Base-by-base conservation (phyloP, 148 eudicot genomes). In the Chenopodium album region DNA sequence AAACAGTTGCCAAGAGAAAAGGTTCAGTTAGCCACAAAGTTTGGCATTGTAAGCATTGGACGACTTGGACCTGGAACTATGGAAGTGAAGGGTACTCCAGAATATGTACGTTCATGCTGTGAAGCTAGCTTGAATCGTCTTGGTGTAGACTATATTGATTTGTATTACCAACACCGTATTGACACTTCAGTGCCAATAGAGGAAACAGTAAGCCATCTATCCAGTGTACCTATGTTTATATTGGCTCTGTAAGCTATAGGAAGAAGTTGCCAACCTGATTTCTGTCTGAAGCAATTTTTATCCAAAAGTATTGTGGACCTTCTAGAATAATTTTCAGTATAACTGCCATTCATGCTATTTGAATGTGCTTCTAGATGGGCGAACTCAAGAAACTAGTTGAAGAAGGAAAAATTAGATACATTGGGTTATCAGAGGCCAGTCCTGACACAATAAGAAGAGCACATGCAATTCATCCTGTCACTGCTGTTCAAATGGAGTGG, bases 1-100 rank as follows among this genome's bases (percentile, higher is more conserved):
- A 91, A 89, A 86, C 90, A 89, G 56, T 73, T 94, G 80, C 97
- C 97, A 20, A 83, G 97, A 73, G 94, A 91, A 65, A 89, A 91
- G 82, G 87, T 94, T 73, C 92, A 94, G 64, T 47, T 94, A 74
- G 94, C 98, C 47, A 92, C 98, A 60, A 94, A 94, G 85, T 94
- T 90, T 76, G 98, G 98, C 46, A 69, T 94, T 46, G 78, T 75
- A 5, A 31, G 78, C 67, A 3, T 89, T 11, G 91, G 77, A 29
- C 41, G 78, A 65, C 4, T 89, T 11, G 91, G 77, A 32, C 41
- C 86, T 41, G 75, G 78, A 28, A 52, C 73, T 32, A 70, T 89
- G 77, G 76, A 32, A 48, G 91, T 88, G 4, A 90, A 89, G 52
- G 98, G 87, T 79, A 79, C 82, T 28, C 87, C 87, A 31, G 87